Conservation (phyloP, 2,329 filamentous ascomycete genomes). For the Aspergillus ibericus region DNA sequence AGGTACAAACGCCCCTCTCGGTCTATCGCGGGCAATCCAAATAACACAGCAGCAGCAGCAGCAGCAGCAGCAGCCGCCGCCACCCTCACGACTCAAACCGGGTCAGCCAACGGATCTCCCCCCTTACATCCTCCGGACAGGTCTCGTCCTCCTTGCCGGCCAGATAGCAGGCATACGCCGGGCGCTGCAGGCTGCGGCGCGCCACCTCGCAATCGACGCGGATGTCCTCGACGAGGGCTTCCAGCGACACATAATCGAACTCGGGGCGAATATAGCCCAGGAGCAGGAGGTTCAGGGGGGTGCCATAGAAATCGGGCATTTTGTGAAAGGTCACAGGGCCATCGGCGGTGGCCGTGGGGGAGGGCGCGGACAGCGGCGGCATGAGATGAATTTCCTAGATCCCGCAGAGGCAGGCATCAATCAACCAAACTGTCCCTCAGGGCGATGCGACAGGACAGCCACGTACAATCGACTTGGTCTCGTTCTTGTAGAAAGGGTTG, state of each 20-base stretch:
- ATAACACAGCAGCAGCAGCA: not conserved
- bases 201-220: conserved; percentile 84
- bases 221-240: conserved; percentile 86
- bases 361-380: conserved; percentile 61
- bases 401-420: no score
- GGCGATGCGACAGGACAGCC: not conserved
- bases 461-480: conserved; percentile 68
- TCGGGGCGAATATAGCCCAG: conserved; percentile 87
- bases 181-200: conserved; percentile 66
- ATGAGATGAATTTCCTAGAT: conserved; percentile 78
- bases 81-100: conserved; percentile 24
- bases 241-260: conserved; percentile 79
- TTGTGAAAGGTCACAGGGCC: conserved; percentile 39
- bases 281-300: conserved; percentile 74
- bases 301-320: conserved; percentile 77
- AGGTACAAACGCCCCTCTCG: conserved; percentile 5
- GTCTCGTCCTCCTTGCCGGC: conserved; percentile 33
- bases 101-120: conserved; percentile 36
- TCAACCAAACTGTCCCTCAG: no score
- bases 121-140: conserved; percentile 32
- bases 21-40: not conserved
- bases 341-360: conserved; percentile 30
- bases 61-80: not conserved
- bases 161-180: conserved; percentile 55
- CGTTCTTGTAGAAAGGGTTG: conserved; percentile 97